Percentiles rank a stretch among this genome's conserved stretches.
Conservation (phyloP, 176 grass and related monocot species). For the Microstegium vimineum region DNA sequence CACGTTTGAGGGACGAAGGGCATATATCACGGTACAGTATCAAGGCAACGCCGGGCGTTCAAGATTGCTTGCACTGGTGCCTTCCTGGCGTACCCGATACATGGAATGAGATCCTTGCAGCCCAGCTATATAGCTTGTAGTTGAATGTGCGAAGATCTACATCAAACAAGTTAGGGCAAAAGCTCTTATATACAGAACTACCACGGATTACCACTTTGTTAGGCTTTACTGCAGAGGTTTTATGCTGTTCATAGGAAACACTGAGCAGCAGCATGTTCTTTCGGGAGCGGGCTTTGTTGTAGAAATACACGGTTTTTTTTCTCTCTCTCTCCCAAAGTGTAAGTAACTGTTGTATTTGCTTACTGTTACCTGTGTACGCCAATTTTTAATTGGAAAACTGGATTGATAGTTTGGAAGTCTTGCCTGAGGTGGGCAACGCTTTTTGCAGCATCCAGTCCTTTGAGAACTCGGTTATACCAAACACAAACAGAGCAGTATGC, state of each 20-base stretch:
- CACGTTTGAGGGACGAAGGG: constrained; percentile 71
- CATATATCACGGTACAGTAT: constrained; percentile 81
- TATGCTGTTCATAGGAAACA: not conserved
- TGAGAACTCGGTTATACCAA: not conserved
- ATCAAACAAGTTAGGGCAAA: not conserved
- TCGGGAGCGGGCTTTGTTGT: constrained; percentile 1
- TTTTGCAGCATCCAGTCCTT: not conserved
- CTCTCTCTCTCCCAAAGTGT: not conserved
- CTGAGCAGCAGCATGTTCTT: not conserved
- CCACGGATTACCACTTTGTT: not conserved
- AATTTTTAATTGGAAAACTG: not conserved
- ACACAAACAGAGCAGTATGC: not conserved
- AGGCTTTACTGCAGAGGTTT: constrained; percentile 11
- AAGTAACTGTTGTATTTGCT: constrained; percentile 3
- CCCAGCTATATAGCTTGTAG: constrained; percentile 55
- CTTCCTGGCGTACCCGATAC: constrained; percentile 80
- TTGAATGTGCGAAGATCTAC: not conserved
- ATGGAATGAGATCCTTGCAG: constrained; percentile 86
- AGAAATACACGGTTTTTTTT: not conserved
- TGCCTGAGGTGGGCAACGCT: not conserved
- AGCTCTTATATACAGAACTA: not conserved
- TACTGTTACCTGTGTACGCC: not conserved
- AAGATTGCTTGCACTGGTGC: constrained; percentile 96
- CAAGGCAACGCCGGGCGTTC: constrained; percentile 55
- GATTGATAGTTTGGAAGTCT: not conserved